Conservation (phyloP, 257 asterid genomes). For the Fraxinus excelsior region DNA sequence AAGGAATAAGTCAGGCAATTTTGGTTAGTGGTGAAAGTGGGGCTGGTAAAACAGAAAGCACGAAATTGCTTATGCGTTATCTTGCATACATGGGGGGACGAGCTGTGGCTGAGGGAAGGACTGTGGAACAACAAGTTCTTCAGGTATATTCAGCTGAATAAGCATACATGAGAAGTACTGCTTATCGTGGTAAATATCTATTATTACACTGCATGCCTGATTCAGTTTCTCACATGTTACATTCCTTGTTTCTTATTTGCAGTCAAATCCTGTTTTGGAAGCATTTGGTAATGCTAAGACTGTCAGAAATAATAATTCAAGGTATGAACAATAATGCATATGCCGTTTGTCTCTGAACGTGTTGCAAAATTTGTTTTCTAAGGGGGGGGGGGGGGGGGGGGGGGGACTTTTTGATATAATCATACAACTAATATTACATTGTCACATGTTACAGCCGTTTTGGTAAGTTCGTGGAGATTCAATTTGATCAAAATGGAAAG, state of each 20-base stretch:
- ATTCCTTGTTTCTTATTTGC: background rate
- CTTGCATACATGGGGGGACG: conserved; percentile 25
- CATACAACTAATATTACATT: no score
- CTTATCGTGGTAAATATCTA: background rate
- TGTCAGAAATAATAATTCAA: conserved; percentile 19
- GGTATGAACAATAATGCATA: conserved; percentile 7
- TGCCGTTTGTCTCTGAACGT: background rate
- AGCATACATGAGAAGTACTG: background rate
- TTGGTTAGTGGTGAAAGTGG: conserved; percentile 16
- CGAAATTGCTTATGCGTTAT: conserved; percentile 20
- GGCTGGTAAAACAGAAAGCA: conserved; percentile 23
- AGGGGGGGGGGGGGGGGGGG: background rate
- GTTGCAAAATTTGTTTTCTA: background rate
- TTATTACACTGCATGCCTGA: background rate
- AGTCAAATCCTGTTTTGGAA: conserved; percentile 19
- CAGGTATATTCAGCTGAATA: conserved; percentile 7
- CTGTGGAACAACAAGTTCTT: conserved; percentile 20
- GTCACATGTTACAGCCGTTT: no score
- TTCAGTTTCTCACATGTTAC: background rate
- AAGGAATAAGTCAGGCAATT: conserved; percentile 12
- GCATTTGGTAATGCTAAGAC: conserved; percentile 21
- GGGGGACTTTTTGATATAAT: no score
- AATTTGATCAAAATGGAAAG: no score
- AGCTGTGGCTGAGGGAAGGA: conserved; percentile 20
- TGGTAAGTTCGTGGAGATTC: no score